Base-by-base conservation (phyloP, 306 rosid genomes). In the Trifolium pratense region DNA sequence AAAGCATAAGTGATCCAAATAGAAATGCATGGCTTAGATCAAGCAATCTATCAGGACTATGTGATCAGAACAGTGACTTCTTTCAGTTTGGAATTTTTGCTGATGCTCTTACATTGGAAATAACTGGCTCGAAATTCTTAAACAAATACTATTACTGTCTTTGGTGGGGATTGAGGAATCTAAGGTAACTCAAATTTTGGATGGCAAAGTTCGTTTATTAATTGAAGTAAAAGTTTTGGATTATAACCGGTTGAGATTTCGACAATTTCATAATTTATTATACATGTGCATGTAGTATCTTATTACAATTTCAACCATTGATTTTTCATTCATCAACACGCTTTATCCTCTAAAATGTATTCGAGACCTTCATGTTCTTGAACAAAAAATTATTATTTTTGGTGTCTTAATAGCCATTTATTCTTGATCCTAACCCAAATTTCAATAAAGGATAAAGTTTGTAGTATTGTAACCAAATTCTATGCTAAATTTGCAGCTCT, bases 71-170 rank as follows among this genome's bases (percentile, higher is more conserved):
- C 61, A 78, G 75, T 64, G 42, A 68, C 53, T 86, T 84, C 79
- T 79, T 81, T 74, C 56, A 86, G 39, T 86, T 73, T 74, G 90
- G 90, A 58, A 86, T 86, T 66, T 86, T 84, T 64, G 60, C 75
- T 60, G 88, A 86, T 66, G 85, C 90, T 34, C 49, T 81, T 6
- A 66, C 43, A 65, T 60, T 37, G 58, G 70, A 60, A 31, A 75
- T 86, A 39, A 81, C 84, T 0, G 53, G 58, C 74, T 79, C 90
- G 5, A 23, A 70, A n/a, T 86, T 86, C 86, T 66, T 84, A 74
- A 81, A 71, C 81, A 86, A 62, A 71, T 86, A 84, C 74, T 81
- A 31, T 60, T 85, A 82, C 31, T 82, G 89, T 61, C 81, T 82
- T 15, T 82, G 89, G 89, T 85, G 86, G 82, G 83, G 86, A 56